Percentiles rank a stretch among this genome's conserved stretches.
phyloP scores from a whole-genome alignment of 1,284 basidiomycete genomes.

The Phaffia rhodozyma region DNA sequence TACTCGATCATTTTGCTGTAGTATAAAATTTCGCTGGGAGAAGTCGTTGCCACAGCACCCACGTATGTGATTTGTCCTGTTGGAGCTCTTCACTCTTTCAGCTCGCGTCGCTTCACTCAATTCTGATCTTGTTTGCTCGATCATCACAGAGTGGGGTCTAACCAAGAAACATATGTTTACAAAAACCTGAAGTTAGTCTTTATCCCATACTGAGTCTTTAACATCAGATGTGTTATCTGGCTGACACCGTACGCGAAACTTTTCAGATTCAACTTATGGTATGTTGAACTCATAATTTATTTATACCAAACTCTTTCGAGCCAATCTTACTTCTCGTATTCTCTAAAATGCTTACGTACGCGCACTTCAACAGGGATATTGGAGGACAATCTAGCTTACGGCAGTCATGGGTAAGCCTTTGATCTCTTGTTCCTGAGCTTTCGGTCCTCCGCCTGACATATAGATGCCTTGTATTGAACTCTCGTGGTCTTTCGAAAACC shows the following conservation, averaged over 20 bases:
- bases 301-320: neutral
- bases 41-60: conserved; percentile 41
- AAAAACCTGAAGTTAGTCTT: conserved; percentile 36
- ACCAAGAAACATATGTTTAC: conserved; percentile 35
- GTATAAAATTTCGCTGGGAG: conserved; percentile 41
- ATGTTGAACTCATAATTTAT: neutral
- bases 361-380: neutral
- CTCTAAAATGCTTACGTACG: neutral
- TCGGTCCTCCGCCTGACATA: neutral
- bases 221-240: no score
- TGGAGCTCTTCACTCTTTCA: neutral
- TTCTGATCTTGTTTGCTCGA: neutral
- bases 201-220: no score
- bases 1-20: conserved; percentile 35
- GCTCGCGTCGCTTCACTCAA: neutral
- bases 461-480: neutral
- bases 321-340: neutral
- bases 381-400: no score
- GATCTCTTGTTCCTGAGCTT: no score
- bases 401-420: no score
- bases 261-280: no score
- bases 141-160: conserved; percentile 10
- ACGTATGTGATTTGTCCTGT: conserved; percentile 38
- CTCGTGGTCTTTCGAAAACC: conserved; percentile 29
- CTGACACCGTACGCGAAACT: no score